Base-by-base conservation (phyloP, 176 grass and related monocot species). In the Carex pumila region DNA sequence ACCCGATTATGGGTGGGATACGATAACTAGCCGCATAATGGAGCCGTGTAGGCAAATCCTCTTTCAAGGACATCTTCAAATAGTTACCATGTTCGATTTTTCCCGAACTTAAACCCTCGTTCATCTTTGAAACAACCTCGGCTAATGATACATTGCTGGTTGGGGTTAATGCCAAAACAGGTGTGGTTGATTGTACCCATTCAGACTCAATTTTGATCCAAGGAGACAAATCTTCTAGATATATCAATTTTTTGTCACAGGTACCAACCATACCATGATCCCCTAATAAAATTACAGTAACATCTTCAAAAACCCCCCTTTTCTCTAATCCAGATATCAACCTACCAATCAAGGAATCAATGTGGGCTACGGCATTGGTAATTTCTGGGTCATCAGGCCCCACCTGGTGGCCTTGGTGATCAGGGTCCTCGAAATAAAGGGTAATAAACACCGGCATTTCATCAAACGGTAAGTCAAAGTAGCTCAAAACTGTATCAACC, bases 211-310 rank as follows among this genome's bases (percentile, higher is more conserved):
- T 85, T 61, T 84, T 7, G 29, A 99, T 81, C 91, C 91, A 95
- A 5, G 96, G 91, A 83, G 93, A 85, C 69, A 99, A 81, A 14
- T 93, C 89, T 13, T 94, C 85, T 0, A 99, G 88, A 84, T 90
- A 85, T 71, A 99, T 59, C 15, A 95, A 85, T 86, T 95, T 99
- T 81, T 75, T 64, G 31, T 95, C 93, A 0, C 96, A 99, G 12
- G 89, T 99, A 25, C 96, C 89, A 19, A 99, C 96, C 96, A 99
- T 99, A 63, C 93, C 96, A 61, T 95, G 96, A 82, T 99, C 93
- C 2, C 93, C 93, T 0, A 94, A 17, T 58, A 95, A 80, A 34
- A 99, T 95, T 64, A 99, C 67, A 61, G 90, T 95, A 7, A 95
- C 96, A 87, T 99, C 93, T 70, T 99, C 89, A 81, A 99, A 95